phyloP scores from a whole-genome alignment of 257 asterid genomes.

The Solanum medicagineum region DNA sequence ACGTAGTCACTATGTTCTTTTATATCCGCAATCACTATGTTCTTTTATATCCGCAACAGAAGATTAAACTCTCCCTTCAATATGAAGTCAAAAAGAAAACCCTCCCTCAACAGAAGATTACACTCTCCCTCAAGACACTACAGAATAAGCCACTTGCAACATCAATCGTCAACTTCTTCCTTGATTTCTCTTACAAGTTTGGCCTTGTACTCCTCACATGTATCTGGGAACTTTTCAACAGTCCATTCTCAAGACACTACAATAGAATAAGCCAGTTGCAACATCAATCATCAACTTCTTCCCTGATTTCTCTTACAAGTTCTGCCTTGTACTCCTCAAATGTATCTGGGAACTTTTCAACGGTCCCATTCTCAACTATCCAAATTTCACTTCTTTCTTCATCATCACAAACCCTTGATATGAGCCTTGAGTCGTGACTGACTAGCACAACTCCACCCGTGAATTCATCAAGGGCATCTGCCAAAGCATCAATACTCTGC shows the following conservation, averaged over 20 bases:
- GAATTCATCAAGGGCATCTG: conserved; percentile 21
- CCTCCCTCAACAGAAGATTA: background rate
- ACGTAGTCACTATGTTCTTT: background rate
- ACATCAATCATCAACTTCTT: conserved; percentile 30
- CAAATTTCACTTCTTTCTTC: conserved; percentile 35
- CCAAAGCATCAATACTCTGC: conserved; percentile 30
- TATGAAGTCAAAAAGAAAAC: background rate
- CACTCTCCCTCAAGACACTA: background rate
- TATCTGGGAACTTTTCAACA: conserved; percentile 15
- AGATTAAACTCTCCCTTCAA: background rate
- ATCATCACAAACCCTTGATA: conserved; percentile 30
- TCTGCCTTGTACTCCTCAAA: conserved; percentile 32
- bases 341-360: conserved; percentile 16
- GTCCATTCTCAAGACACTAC: conserved; percentile 19
- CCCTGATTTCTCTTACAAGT: conserved; percentile 25
- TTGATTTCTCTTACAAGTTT: conserved; percentile 26
- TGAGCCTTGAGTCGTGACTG: conserved; percentile 33
- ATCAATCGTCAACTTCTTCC: conserved; percentile 33
- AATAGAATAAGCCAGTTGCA: background rate
- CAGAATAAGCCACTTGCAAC: background rate
- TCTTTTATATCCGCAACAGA: background rate
- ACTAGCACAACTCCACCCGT: conserved; percentile 21
- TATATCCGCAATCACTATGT: background rate
- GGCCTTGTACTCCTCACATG: conserved; percentile 29
- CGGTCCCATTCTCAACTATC: conserved; percentile 35